phyloP scores from a whole-genome alignment of 192 early-diverging fungal species.

The Phycomyces nitens region DNA sequence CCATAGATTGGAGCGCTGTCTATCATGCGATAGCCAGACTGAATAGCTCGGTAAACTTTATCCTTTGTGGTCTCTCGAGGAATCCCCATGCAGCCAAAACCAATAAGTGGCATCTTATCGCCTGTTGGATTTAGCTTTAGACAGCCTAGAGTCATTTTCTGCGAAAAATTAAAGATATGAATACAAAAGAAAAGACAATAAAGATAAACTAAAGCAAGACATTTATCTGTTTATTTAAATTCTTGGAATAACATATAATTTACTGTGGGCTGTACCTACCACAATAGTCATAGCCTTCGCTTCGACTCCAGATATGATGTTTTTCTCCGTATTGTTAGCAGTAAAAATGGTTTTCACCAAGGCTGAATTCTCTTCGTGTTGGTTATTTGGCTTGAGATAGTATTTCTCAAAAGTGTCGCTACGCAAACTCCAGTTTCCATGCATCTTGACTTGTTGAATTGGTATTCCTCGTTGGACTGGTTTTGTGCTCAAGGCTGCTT shows the following conservation, averaged over 20 bases:
- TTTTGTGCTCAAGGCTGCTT: no score
- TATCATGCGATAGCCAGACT: constrained; percentile 36
- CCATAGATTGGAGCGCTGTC: constrained; percentile 63
- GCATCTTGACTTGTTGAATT: no score
- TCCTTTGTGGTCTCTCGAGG: constrained; percentile 37
- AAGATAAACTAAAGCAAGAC: not conserved
- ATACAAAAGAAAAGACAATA: not conserved
- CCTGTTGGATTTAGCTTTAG: constrained; percentile 35
- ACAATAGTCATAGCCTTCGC: no score
- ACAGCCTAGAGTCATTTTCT: not conserved
- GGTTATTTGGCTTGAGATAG: no score
- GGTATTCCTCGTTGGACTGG: no score
- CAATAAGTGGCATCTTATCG: constrained; percentile 52
- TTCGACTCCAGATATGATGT: no score
- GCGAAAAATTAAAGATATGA: not conserved
- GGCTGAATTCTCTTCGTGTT: no score
- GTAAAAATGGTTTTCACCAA: no score
- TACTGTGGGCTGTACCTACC: no score
- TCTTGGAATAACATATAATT: not conserved
- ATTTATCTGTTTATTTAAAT: not conserved
- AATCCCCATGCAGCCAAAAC: constrained; percentile 54
- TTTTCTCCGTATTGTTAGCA: no score
- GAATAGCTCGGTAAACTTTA: constrained; percentile 40
- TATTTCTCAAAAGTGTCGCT: no score
- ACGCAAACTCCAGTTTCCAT: no score